Evolutionary conservation across 2,329 filamentous ascomycete genomes (phyloP).

Genomic region (Metarhizium brunneum): DNA sequence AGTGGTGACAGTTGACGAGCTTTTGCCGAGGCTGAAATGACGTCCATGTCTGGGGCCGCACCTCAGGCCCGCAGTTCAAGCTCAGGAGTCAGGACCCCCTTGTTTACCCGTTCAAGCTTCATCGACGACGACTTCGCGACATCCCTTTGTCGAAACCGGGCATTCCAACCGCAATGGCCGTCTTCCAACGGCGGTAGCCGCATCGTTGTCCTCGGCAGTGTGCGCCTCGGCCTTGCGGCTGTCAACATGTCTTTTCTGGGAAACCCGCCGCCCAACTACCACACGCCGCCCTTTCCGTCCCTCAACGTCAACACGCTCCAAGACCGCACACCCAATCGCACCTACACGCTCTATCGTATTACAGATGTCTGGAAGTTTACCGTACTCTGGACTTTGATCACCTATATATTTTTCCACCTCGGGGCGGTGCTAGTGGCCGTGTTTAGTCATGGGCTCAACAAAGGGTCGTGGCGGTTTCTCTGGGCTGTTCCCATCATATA

Average conservation of each 20-base stretch:
- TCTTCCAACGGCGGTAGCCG: not conserved
- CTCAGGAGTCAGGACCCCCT: not conserved
- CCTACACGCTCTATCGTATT: constrained; percentile 60
- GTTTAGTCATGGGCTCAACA: constrained; percentile 56
- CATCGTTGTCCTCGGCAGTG: not conserved
- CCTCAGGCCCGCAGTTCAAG: not conserved
- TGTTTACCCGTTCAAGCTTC: not conserved
- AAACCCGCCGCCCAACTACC: constrained; percentile 44
- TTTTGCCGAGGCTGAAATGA: constrained; percentile 19
- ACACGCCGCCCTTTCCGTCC: constrained; percentile 65
- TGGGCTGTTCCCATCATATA: constrained; percentile 69
- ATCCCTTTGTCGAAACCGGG: not conserved
- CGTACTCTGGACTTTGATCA: constrained; percentile 73
- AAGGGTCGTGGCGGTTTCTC: constrained; percentile 49
- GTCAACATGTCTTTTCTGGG: constrained; percentile 6
- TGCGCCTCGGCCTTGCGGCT: not conserved
- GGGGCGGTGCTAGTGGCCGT: constrained; percentile 63
- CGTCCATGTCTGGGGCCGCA: not conserved
- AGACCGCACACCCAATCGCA: constrained; percentile 29
- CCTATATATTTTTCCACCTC: constrained; percentile 67
- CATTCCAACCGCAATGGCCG: not conserved
- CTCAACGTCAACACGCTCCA: constrained; percentile 62
- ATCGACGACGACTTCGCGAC: not conserved
- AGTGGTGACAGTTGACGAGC: not conserved
- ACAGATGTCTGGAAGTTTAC: constrained; percentile 82